phyloP scores from a whole-genome alignment of 2,329 filamentous ascomycete genomes.

The Aspergillus novofumigatus region DNA sequence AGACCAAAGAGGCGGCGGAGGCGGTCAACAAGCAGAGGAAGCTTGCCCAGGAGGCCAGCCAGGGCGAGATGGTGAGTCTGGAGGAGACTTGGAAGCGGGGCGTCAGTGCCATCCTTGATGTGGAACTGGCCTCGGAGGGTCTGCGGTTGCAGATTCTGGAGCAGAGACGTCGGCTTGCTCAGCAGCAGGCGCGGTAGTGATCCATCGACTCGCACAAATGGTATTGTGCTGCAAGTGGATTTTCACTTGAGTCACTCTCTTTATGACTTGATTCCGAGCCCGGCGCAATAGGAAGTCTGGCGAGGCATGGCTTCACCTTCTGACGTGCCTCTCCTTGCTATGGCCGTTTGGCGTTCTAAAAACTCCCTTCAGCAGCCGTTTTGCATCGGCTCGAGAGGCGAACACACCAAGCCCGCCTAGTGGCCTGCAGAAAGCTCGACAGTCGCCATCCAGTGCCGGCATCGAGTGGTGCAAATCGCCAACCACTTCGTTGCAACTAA shows the following conservation, averaged over 20 bases:
- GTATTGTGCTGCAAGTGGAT: not conserved
- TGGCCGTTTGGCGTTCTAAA: no score
- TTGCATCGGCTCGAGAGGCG: not conserved
- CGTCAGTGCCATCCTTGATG: constrained; percentile 76
- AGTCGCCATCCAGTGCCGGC: not conserved
- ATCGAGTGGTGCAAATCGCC: no score
- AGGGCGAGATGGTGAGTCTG: constrained; percentile 67
- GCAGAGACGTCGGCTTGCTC: constrained; percentile 45
- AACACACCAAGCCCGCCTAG: not conserved
- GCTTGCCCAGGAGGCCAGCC: constrained; percentile 64
- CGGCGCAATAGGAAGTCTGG: not conserved
- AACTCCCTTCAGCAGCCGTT: not conserved
- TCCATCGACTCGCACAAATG: not conserved
- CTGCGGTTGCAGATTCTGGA: constrained; percentile 65
- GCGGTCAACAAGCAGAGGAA: constrained; percentile 67
- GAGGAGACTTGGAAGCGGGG: constrained; percentile 77
- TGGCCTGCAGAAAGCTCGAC: not conserved
- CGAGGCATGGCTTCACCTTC: not conserved
- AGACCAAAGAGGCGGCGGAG: constrained; percentile 66
- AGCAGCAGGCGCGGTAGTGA: constrained; percentile 28
- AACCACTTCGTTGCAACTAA: not conserved
- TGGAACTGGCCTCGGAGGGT: constrained; percentile 75
- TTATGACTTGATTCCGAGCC: no score
- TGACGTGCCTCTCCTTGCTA: not conserved
- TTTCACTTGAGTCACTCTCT: not conserved